Base-by-base conservation (phyloP, 2,329 filamentous ascomycete species). In the Penicillium glabrum region DNA sequence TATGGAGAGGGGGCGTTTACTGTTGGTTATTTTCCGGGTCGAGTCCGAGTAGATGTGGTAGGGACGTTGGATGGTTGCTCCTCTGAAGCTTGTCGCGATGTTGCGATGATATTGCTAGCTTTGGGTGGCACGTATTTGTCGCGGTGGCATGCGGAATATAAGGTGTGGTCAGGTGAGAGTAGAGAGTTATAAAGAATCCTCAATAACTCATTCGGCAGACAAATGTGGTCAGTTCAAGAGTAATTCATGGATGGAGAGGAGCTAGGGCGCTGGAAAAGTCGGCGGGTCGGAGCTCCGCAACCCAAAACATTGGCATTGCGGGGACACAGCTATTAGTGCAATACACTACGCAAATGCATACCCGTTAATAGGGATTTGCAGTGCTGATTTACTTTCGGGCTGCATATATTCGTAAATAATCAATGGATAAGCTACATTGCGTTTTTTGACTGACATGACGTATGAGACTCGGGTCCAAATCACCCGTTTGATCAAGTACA, bases 271-370 rank as follows among this genome's bases (percentile, higher is more conserved):
- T 13, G 43, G 24, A 53, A 53, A 53, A 53, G 31, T 46, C 35
- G 44, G 51, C 51, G 51, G 51, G 27, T 16, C 24, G n/a, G 35
- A 23, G 19, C 23, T n/a, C 35, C 41, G 14, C 49, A 19, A 49
- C 23, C 51, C 43, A 53, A n/a, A 53, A 47, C 43, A 46, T 53
- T 53, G 24, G 44, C 51, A 37, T 46, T 45, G 39, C n/a, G 48
- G 33, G 53, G 29, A 26, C 35, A 16, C 9, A 31, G 26, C 7
- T 26, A 26, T 26, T 26, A 8, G 29, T 13, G 11, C 29, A 13
- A 31, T 31, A 11, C 29, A 31, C 29, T 14, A 31, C 11, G 13
- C 11, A 31, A 5, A 31, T 31, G 11, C 11, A 31, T 11, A 13
- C 1, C 10, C 2, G 7, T 10, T 5, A 10, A 29, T 29, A 10